Evolutionary conservation across 345 rosid species (phyloP), one percentile per base, ranked within the genome.

Genomic region (Cardamine occulta): DNA sequence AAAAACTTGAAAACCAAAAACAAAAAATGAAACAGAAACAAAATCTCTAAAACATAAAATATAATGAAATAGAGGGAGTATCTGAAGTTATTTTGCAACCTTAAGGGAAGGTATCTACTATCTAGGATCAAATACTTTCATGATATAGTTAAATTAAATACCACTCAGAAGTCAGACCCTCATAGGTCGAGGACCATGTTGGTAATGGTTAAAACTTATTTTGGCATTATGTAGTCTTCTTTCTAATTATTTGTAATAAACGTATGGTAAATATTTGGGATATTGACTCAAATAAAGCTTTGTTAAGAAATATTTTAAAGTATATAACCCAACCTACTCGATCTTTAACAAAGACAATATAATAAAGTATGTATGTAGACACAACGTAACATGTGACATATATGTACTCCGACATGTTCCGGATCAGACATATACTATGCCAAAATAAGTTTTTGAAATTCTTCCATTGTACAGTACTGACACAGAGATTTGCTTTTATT

Each of bases 371-470:
- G n/a, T 45, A 72, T 52, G 14, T 45, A 6, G 37, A 15, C 35
- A 66, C 8, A 19, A 32, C n/a, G 37, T 60, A 51, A 44, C 23
- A 56, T 45, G 65, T 64, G 39, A 44, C 21, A 55, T 42, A 19
- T 63, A 44, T 64, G 34, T 31, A 56, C 29, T 74, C n/a, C 12
- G 66, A 47, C 59, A 74, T 56, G 72, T 65, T 31, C 6, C 34
- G 47, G 19, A 32, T 54, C 45, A 54, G 23, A 64, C 45, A 53
- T 14, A 64, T 42, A 29, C 5, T 74, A 65, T 47, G 60, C 66
- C 59, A 23, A 65, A 47, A 32, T 23, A 24, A 47, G 17, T 57
- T 5, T 47, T 3, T 47, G 13, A 26, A 12, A 24, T 34, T 17
- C 59, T 57, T 66, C 40, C 23, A 24, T 2, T 66, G 31, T 57